phyloP scores from a whole-genome alignment of 2,329 filamentous ascomycete species.

The Metarhizium album region DNA sequence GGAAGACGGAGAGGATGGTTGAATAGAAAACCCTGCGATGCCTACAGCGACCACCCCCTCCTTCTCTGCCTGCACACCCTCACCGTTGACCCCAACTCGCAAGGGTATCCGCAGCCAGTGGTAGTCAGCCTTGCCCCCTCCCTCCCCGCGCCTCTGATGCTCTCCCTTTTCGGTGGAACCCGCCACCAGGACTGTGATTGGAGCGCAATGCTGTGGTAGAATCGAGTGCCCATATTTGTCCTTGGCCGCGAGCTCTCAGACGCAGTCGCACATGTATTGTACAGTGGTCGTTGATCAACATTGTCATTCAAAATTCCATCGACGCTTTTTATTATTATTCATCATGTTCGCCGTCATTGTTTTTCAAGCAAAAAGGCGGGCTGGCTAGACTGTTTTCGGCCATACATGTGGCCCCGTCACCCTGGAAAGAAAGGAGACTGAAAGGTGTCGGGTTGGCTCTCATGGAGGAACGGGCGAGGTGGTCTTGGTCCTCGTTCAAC shows the following conservation, averaged over 20 bases:
- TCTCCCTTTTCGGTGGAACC: slow-evolving; percentile 1
- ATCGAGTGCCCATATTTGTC: neutral
- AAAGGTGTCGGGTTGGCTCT: neutral
- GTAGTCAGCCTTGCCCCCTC: slow-evolving; percentile 5
- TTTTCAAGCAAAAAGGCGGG: too few species aligned
- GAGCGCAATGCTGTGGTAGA: neutral
- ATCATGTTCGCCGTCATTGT: neutral
- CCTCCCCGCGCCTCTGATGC: neutral
- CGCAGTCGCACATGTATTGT: neutral
- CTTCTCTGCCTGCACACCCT: neutral
- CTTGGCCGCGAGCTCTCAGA: neutral
- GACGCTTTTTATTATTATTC: neutral
- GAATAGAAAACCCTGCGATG: neutral
- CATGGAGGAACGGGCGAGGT: too few species aligned
- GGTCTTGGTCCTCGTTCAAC: neutral
- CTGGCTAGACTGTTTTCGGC: neutral
- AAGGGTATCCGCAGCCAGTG: slow-evolving; percentile 3
- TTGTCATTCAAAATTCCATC: neutral
- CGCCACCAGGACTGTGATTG: slow-evolving; percentile 1
- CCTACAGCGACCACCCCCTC: neutral
- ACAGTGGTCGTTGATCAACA: neutral
- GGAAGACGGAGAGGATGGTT: neutral
- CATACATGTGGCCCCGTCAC: neutral
- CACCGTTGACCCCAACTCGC: neutral
- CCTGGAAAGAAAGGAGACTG: neutral